Percentiles rank a stretch among this genome's conserved stretches.
phyloP scores from a whole-genome alignment of 2,329 filamentous ascomycete species.

The Colletotrichum musicola region DNA sequence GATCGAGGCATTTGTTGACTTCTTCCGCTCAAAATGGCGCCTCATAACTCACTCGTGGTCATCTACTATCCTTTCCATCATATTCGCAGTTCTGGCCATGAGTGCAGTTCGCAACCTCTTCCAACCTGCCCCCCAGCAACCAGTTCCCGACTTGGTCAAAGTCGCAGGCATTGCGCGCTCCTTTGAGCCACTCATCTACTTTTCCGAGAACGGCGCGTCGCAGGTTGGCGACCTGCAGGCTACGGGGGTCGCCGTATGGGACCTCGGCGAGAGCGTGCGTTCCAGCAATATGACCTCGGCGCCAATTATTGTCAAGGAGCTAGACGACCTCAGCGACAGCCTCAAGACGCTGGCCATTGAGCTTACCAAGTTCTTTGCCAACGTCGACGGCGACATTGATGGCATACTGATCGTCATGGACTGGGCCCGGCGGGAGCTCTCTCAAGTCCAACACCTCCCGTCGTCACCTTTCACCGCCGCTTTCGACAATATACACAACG shows the following conservation, averaged over 20 bases:
- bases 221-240: slow-evolving; percentile 92
- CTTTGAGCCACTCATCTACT: slow-evolving; percentile 95
- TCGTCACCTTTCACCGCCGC: slow-evolving; percentile 75
- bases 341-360: slow-evolving; percentile 87
- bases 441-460: slow-evolving; percentile 73
- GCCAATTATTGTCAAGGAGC: slow-evolving; percentile 84
- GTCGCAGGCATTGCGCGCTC: slow-evolving; percentile 90
- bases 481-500: slow-evolving; percentile 85
- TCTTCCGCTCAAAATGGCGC: slow-evolving; percentile 70
- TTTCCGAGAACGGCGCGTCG: slow-evolving; percentile 87
- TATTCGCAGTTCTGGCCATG: slow-evolving; percentile 74
- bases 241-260: slow-evolving; percentile 93
- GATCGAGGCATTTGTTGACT: slow-evolving; percentile 79
- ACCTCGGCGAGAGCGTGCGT: slow-evolving; percentile 90
- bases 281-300: slow-evolving; percentile 92
- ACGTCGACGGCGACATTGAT: slow-evolving; percentile 93
- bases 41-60: slow-evolving; percentile 77
- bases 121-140: slow-evolving; percentile 73
- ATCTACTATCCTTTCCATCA: slow-evolving; percentile 72
- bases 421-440: slow-evolving; percentile 89
- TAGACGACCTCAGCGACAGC: slow-evolving; percentile 88
- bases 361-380: slow-evolving; percentile 91
- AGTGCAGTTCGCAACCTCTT: slow-evolving; percentile 75
- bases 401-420: slow-evolving; percentile 96
- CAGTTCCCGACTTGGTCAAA: slow-evolving; percentile 89